Evolutionary conservation across 495 filamentous ascomycete species (phyloP), one percentile per base, ranked within the genome.

Genomic region (Xylaria intraflava): DNA sequence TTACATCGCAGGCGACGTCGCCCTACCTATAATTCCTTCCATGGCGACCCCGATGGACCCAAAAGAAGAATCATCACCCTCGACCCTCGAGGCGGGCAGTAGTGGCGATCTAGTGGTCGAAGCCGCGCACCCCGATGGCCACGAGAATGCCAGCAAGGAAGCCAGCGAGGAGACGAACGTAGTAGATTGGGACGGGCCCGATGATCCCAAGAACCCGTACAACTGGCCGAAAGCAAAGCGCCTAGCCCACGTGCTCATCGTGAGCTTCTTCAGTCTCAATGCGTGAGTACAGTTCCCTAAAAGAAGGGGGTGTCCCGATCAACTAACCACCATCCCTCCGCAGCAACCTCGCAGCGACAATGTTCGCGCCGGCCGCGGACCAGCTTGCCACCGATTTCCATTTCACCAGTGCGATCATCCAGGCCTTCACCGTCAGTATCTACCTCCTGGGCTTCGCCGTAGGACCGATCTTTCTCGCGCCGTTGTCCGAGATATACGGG

Each of bases 401-500:
- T 9, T 41, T 58, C 20, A 60, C 46, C 7, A 60, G 66, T 49
- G 33, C 35, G 2, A 73, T 74, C 6, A 47, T 83, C 7, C 62
- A 72, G 1, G 65, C 78, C 0, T 74, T 84, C 46, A 72, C 69
- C 42, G 78, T 85, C 16, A 79, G 72, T 52, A 77, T 83, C 14
- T 84, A 69, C 48, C 59, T 84, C 5, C 58, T 84, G 0, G 82
- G 80, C 3, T 83, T 78, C 50, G 64, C 72, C 16, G 72, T 78
- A 30, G 77, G 76, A 1, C 83, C 85, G 0, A 62, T 88, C 0
- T 70, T 86, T 39, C 65, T 86, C 2, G 79, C 79, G 0, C 84
- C 85, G 0, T 63, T 87, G 0, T 81, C 74, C 12, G 84, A 88
- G 60, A 77, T 86, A 11, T 86, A 84, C 52, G 85, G 85, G 2